phyloP scores from a whole-genome alignment of 2,329 filamentous ascomycete species.

The Furcasterigmium furcatum region DNA sequence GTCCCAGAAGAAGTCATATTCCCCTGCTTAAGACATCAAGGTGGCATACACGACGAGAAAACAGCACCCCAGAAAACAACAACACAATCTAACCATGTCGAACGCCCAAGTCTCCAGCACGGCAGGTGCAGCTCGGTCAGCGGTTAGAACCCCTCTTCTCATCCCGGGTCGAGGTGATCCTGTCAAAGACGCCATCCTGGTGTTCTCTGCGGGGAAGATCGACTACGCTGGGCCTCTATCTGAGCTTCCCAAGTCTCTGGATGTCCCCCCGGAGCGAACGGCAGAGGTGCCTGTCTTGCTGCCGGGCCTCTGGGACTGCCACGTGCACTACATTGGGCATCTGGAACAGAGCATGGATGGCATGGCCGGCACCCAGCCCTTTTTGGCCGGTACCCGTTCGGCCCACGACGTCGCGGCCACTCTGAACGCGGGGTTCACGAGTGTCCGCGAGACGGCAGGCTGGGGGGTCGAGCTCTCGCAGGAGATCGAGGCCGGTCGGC shows the following conservation, averaged over 20 bases:
- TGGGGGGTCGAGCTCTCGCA: conserved; percentile 31
- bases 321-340: conserved; percentile 44
- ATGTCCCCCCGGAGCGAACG: neutral
- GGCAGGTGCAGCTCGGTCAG: too few species aligned
- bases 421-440: conserved; percentile 46
- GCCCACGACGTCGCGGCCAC: conserved; percentile 34
- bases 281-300: conserved; percentile 38
- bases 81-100: too few species aligned
- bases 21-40: too few species aligned
- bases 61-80: too few species aligned
- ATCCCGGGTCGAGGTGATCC: conserved; percentile 45
- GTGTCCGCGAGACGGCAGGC: conserved; percentile 44
- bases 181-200: conserved; percentile 31
- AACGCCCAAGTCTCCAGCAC: too few species aligned
- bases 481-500: conserved; percentile 29
- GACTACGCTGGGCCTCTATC: conserved; percentile 33
- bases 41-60: too few species aligned
- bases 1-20: too few species aligned
- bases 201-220: conserved; percentile 32
- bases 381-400: conserved; percentile 31
- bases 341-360: too few species aligned
- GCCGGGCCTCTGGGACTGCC: conserved; percentile 52
- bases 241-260: too few species aligned
- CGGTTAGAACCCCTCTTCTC: too few species aligned
- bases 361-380: conserved; percentile 3